These are phyloP conservation scores for Termitomyces sp. DNA, from an alignment of 768 basidiomycete genomes.

Conservation along the genomic window DNA sequence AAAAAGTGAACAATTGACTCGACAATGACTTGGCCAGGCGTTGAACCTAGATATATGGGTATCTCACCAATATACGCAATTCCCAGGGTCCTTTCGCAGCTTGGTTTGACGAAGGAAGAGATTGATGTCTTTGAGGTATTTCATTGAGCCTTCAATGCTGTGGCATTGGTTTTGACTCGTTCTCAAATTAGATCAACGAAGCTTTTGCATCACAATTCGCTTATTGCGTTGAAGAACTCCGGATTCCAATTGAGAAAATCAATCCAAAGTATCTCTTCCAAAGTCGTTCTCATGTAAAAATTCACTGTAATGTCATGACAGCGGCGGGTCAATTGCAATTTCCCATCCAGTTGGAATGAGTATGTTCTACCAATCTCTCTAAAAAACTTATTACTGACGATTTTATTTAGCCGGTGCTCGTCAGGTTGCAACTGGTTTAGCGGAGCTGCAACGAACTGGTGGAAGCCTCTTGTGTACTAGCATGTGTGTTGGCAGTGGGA, in stretches of 20 bases:
- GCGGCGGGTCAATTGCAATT: conserved; percentile 83
- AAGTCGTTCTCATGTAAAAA: background rate
- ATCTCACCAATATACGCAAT: conserved; percentile 72
- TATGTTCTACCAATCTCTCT: conserved; percentile 32
- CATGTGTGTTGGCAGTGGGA: conserved; percentile 78
- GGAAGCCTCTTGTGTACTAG: conserved; percentile 77
- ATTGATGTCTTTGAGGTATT: conserved; percentile 75
- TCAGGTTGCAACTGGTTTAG: conserved; percentile 86
- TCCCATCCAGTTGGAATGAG: conserved; percentile 86
- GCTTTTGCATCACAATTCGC: conserved; percentile 93
- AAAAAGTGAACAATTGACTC: background rate
- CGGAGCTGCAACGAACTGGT: conserved; percentile 69
- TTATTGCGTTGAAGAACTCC: conserved; percentile 83
- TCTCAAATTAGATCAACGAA: conserved; percentile 65
- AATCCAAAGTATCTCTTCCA: conserved; percentile 68
- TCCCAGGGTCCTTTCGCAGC: conserved; percentile 60
- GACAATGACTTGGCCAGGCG: conserved; percentile 40
- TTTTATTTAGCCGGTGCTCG: conserved; percentile 66
- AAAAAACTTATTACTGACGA: conserved; percentile 12
- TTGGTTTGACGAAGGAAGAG: conserved; percentile 66
- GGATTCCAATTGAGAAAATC: conserved; percentile 74
- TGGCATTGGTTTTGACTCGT: background rate
- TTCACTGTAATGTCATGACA: conserved; percentile 25
- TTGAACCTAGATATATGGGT: conserved; percentile 78
- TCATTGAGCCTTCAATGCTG: background rate